Percentiles rank a stretch among this genome's conserved stretches.
Conservation (phyloP, 2,329 filamentous ascomycete species). For the Aspergillus puulaauensis region DNA sequence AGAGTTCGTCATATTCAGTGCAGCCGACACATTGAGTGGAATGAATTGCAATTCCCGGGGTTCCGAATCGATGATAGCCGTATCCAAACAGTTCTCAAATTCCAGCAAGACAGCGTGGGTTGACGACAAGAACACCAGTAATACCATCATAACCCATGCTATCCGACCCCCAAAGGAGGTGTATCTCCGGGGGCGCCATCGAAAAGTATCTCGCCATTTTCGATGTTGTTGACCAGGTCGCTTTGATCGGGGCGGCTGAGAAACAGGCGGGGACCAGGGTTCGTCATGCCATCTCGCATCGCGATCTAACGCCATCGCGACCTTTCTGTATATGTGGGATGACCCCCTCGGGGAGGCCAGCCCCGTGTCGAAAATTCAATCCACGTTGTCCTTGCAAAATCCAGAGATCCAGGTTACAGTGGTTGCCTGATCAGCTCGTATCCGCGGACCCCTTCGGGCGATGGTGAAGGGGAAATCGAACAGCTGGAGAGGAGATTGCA, state of each 20-base stretch:
- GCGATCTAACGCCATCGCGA: constrained; percentile 32
- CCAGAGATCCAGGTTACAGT: not conserved
- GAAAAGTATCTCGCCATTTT: constrained; percentile 23
- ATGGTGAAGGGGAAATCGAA: not conserved
- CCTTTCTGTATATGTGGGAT: constrained; percentile 31
- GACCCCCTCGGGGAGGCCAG: constrained; percentile 44
- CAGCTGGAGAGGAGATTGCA: not conserved
- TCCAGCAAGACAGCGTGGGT: constrained; percentile 66
- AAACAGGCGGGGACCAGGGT: constrained; percentile 8
- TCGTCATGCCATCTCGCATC: constrained; percentile 22
- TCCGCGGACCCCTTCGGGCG: constrained; percentile 2
- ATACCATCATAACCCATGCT: constrained; percentile 16
- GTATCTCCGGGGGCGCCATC: constrained; percentile 18
- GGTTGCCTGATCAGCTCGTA: constrained; percentile 14
- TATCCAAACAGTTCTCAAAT: constrained; percentile 79
- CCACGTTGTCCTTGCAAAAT: constrained; percentile 34
- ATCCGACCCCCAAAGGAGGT: constrained; percentile 13
- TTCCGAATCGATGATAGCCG: constrained; percentile 57
- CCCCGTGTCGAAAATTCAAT: constrained; percentile 36
- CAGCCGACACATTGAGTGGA: constrained; percentile 71
- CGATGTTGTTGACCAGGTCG: constrained; percentile 13
- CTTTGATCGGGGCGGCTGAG: constrained; percentile 12
- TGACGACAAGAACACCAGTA: constrained; percentile 37
- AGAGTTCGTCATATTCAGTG: constrained; percentile 63
- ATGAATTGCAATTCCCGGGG: constrained; percentile 74